Percentiles rank a stretch among this genome's conserved stretches.
Evolutionary conservation across 2,329 filamentous ascomycete genomes (phyloP).

Genomic region (Alternaria arborescens): DNA sequence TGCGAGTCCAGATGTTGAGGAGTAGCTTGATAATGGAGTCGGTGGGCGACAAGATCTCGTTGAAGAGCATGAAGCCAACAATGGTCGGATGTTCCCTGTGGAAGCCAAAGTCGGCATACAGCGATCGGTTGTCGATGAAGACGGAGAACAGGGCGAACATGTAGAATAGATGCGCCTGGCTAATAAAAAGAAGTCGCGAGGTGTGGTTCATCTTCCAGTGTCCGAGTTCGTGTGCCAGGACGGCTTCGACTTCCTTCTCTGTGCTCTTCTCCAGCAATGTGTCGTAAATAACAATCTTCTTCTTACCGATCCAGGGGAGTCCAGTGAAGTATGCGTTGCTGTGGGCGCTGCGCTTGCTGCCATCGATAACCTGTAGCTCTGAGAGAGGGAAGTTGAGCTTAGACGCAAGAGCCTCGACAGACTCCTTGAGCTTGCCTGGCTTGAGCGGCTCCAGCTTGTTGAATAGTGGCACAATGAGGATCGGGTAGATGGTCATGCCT

Average conservation of each 20-base stretch:
- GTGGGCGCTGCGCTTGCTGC: slow-evolving; percentile 86
- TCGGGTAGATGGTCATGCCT: slow-evolving; percentile 95
- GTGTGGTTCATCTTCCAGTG: slow-evolving; percentile 98
- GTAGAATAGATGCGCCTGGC: slow-evolving; percentile 90
- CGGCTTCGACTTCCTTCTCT: slow-evolving; percentile 90
- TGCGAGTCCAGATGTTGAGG: slow-evolving; percentile 94
- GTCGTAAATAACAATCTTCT: slow-evolving; percentile 99
- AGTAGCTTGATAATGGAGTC: slow-evolving; percentile 93
- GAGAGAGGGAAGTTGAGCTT: slow-evolving; percentile 89
- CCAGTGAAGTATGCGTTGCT: slow-evolving; percentile 97
- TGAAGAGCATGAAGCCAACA: slow-evolving; percentile 97
- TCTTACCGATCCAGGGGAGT: slow-evolving; percentile 86
- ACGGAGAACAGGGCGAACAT: slow-evolving; percentile 96
- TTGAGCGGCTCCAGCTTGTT: slow-evolving; percentile 96
- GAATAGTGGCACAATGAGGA: slow-evolving; percentile 92
- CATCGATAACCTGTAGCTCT: slow-evolving; percentile 94
- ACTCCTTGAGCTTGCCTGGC: slow-evolving; percentile 84
- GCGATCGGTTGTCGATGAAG: slow-evolving; percentile 92
- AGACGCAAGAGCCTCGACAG: slow-evolving; percentile 83
- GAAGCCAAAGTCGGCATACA: slow-evolving; percentile 94
- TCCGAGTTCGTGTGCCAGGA: slow-evolving; percentile 93
- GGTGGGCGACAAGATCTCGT: slow-evolving; percentile 92
- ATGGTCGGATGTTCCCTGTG: slow-evolving; percentile 84
- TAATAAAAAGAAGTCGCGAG: slow-evolving; percentile 84
- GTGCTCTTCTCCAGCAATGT: slow-evolving; percentile 96